Evolutionary conservation across 306 rosid genomes (phyloP).

Genomic region (Cucumis melo): DNA sequence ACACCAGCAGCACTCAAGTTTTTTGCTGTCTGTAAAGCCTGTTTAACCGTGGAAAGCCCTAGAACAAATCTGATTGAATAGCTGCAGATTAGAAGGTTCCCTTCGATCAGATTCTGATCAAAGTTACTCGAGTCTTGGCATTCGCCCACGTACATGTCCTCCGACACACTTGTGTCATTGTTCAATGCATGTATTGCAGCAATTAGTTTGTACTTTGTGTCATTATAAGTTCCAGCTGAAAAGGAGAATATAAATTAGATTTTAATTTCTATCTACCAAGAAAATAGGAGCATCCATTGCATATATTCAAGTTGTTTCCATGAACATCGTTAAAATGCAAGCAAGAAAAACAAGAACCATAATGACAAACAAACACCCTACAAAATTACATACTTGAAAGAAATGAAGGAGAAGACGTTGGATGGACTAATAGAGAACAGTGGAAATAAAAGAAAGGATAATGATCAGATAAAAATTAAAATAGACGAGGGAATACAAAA

Average conservation of each 20-base stretch:
- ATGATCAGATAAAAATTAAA: too few relatives aligned
- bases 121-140: constrained; percentile 76
- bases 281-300: background rate
- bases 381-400: too few relatives aligned
- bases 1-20: constrained; percentile 79
- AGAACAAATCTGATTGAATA: constrained; percentile 90
- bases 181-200: constrained; percentile 68
- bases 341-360: background rate
- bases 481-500: too few relatives aligned
- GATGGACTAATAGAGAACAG: too few relatives aligned
- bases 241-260: constrained; percentile 5
- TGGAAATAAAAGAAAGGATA: too few relatives aligned
- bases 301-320: background rate
- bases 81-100: constrained; percentile 90
- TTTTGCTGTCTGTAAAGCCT: constrained; percentile 56
- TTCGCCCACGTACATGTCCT: constrained; percentile 75
- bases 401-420: too few relatives aligned
- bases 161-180: constrained; percentile 27
- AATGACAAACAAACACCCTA: background rate
- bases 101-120: constrained; percentile 37
- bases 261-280: background rate
- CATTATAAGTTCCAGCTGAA: constrained; percentile 60
- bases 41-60: constrained; percentile 68
- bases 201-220: constrained; percentile 39
- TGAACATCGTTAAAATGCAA: background rate